These are phyloP conservation scores for Hypoxylon sp. DNA, from an alignment of 2,329 filamentous ascomycete genomes.

Conservation along the genomic window DNA sequence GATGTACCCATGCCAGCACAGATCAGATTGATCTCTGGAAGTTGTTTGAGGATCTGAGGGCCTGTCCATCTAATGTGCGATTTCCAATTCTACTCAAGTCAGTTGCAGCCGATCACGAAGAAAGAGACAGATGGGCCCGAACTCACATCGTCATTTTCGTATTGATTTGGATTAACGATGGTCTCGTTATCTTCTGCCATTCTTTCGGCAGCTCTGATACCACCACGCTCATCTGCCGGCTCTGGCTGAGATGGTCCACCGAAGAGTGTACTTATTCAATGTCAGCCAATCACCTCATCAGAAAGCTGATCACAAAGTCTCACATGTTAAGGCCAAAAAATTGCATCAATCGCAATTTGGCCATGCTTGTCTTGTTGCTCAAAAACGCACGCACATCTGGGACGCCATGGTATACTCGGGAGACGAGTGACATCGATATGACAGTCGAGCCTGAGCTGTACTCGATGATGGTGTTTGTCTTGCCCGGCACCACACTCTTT, in stretches of 20 bases:
- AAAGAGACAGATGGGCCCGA: no score
- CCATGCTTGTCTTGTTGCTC: conserved; percentile 70
- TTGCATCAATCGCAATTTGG: conserved; percentile 69
- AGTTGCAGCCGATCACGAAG: conserved; percentile 1
- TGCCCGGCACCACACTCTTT: conserved; percentile 58
- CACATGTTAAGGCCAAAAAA: conserved; percentile 72
- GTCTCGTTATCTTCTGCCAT: conserved; percentile 60
- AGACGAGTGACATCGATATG: conserved; percentile 71
- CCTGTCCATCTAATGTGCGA: conserved; percentile 72
- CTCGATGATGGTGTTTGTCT: conserved; percentile 69
- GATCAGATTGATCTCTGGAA: conserved; percentile 70
- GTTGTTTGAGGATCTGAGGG: conserved; percentile 69
- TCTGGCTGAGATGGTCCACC: conserved; percentile 73
- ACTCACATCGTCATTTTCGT: conserved; percentile 64
- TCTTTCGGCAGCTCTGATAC: conserved; percentile 64
- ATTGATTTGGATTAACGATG: conserved; percentile 69
- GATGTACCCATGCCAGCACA: conserved; percentile 72
- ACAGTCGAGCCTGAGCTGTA: conserved; percentile 75
- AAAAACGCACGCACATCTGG: conserved; percentile 69
- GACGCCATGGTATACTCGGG: conserved; percentile 66
- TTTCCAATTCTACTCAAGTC: conserved; percentile 63
- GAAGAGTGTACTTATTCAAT: conserved; percentile 63
- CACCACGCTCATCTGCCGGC: conserved; percentile 66
- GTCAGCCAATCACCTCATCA: not conserved
- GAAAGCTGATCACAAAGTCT: conserved; percentile 28